Conservation (phyloP, 352 stramenopile species). For the Pilasporangium apinafurcum region DNA sequence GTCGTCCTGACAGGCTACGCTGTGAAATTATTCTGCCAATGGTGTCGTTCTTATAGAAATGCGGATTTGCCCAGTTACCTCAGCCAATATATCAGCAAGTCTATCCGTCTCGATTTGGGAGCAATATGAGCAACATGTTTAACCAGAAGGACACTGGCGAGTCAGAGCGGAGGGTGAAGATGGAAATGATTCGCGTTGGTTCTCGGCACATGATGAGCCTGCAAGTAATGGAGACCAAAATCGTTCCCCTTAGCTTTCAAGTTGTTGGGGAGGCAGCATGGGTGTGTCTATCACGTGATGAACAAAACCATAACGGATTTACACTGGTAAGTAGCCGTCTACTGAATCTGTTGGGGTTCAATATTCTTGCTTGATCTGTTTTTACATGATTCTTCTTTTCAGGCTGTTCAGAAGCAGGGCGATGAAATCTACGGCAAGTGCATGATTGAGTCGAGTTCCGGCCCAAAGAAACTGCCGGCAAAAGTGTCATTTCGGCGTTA, state of each 20-base stretch:
- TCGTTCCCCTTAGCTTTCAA: constrained; percentile 21
- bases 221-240: constrained; percentile 31
- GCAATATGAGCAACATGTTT: too few relatives aligned
- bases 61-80: too few relatives aligned
- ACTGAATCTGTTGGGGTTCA: constrained; percentile 21
- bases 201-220: constrained; percentile 28
- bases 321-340: constrained; percentile 15
- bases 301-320: constrained; percentile 16
- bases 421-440: constrained; percentile 45
- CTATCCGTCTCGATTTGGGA: too few relatives aligned
- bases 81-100: too few relatives aligned
- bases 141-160: too few relatives aligned
- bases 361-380: too few relatives aligned
- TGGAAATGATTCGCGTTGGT: constrained; percentile 30
- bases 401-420: constrained; percentile 22
- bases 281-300: constrained; percentile 18
- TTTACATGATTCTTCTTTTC: too few relatives aligned
- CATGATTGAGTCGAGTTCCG: constrained; percentile 22
- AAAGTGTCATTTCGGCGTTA: constrained; percentile 40
- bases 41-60: too few relatives aligned
- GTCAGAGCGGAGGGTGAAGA: constrained; percentile 32
- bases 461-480: constrained; percentile 18
- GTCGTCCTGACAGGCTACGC: too few relatives aligned
- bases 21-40: too few relatives aligned
- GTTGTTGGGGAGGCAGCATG: constrained; percentile 22